Evolutionary conservation across 1,139 yeast genomes (phyloP).

Genomic region (Williopsis jadinii): DNA sequence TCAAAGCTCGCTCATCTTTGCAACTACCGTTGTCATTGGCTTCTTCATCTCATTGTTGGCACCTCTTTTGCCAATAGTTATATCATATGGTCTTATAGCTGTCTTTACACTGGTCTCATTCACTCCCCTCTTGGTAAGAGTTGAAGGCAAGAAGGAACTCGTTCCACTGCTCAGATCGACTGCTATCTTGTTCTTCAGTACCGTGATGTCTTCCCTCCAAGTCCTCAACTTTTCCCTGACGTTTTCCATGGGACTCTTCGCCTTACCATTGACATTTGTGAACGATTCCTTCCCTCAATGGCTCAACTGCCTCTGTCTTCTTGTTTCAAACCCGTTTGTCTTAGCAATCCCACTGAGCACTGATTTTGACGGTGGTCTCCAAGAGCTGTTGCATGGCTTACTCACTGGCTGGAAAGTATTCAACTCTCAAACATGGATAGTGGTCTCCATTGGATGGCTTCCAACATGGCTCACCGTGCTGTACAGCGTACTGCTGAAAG

Average conservation of each 20-base stretch:
- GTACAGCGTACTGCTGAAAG: conserved; percentile 20
- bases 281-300: conserved; percentile 21
- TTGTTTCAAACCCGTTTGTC: conserved; percentile 51
- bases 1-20: conserved; percentile 3
- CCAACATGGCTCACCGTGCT: conserved; percentile 69
- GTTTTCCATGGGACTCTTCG: conserved; percentile 55
- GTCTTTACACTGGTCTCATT: conserved; percentile 11
- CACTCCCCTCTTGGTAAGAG: conserved; percentile 13
- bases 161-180: conserved; percentile 27
- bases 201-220: conserved; percentile 65
- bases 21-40: conserved; percentile 8
- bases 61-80: conserved; percentile 3
- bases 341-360: conserved; percentile 15
- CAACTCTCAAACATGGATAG: conserved; percentile 85
- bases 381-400: conserved; percentile 34
- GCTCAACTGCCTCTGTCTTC: conserved; percentile 30
- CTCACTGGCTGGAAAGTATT: conserved; percentile 53
- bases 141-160: conserved; percentile 6
- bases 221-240: conserved; percentile 85
- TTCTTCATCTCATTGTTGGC: conserved; percentile 10
- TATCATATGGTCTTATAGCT: conserved; percentile 9
- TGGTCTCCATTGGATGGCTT: conserved; percentile 69
- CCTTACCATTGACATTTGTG: conserved; percentile 67
- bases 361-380: conserved; percentile 26
- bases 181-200: conserved; percentile 55